Evolutionary conservation across 371 early-diverging fungal species (phyloP), one percentile per base, ranked within the genome.

Genomic region (Mucor piriformis): DNA sequence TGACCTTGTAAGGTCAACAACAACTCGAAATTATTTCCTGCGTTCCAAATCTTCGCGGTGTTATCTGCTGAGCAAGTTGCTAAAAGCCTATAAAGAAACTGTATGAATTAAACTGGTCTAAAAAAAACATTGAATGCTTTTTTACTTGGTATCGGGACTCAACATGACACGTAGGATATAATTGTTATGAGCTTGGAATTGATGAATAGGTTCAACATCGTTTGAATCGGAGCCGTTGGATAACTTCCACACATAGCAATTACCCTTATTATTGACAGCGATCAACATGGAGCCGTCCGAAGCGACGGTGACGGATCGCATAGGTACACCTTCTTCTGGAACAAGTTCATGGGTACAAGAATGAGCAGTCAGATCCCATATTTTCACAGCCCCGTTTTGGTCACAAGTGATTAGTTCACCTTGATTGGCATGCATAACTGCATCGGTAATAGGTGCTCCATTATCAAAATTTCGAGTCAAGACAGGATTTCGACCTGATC

Each of bases 351-450:
- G 92, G 8, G 93, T 92, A 71, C 93, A 95, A 3, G 88, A 79
- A 66, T 92, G 91, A 42, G 91, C 95, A n/a, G 87, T 86, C 61
- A 96, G 71, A 79, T 95, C 92, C 96, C 96, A 96, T 15, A 97
- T 86, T 59, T 90, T 92, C 38, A 98, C 91, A 34, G 85, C 76
- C 4, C 98, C 98, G 61, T 89, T 90, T 63, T 95, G 95, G 79
- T 98, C 97, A 72, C 95, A 94, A 0, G 96, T 93, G 46, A 95
- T 86, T 7, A 98, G 69, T 64, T 97, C 94, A 33, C 94, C 96
- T 72, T 95, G 95, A 66, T 97, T 84, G 0, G 98, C 96, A 75
- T 97, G 96, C 67, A 97, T 94, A 2, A 92, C 93, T 21, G 95
- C 91, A 70, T 96, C 96, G 59, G 92, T 96, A 52, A 98, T 94